Conservation (phyloP, 2,329 filamentous ascomycete species). For the Penicillium glabrum region DNA sequence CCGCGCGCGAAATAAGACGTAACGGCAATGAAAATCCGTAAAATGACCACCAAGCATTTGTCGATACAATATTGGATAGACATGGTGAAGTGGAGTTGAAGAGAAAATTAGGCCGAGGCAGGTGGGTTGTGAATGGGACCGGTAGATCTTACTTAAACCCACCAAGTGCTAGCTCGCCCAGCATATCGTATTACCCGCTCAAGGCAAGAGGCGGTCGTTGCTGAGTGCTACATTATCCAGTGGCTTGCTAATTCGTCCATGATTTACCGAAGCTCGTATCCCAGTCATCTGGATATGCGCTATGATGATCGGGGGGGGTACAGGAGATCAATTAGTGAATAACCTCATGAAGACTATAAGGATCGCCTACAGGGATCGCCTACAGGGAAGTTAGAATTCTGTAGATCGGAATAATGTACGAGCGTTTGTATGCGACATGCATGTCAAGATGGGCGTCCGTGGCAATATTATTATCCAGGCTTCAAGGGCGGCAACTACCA, state of each 20-base stretch:
- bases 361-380: not conserved
- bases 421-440: not conserved
- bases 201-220: not conserved
- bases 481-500: not conserved
- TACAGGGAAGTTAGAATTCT: not conserved
- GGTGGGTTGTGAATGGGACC: conserved; percentile 1
- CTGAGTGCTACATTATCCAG: not conserved
- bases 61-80: conserved; percentile 11
- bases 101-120: conserved; percentile 6
- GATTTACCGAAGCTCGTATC: not conserved
- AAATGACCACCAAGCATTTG: conserved; percentile 19
- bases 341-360: not conserved
- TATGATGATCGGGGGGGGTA: not conserved
- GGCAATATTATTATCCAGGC: not conserved
- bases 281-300: not conserved
- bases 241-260: not conserved
- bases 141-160: not conserved
- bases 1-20: not conserved
- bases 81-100: conserved; percentile 11
- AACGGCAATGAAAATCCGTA: conserved; percentile 4
- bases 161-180: not conserved
- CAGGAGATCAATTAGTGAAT: not conserved
- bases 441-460: not conserved
- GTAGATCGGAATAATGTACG: not conserved
- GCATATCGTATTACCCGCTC: not conserved